Percentiles rank a stretch among this genome's conserved stretches.
Conservation (phyloP, 176 grass and related monocot species). For the Rhynchospora tenuis region DNA sequence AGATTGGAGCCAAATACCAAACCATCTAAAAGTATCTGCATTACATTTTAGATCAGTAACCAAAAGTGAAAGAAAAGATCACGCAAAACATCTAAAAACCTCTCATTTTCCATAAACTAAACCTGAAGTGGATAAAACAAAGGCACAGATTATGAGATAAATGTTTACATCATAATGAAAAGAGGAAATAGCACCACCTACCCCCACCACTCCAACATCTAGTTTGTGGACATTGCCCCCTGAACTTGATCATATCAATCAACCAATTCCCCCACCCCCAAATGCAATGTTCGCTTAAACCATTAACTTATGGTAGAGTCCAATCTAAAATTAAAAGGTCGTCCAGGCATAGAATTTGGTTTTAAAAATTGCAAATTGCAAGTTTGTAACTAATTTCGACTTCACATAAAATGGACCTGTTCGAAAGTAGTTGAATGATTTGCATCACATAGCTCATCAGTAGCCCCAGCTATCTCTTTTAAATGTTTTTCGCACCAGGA, state of each 20-base stretch:
- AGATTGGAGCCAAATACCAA: slow-evolving; percentile 54
- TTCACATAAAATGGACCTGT: slow-evolving; percentile 38
- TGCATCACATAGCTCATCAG: slow-evolving; percentile 56
- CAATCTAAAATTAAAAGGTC: not conserved
- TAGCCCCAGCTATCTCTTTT: slow-evolving; percentile 22
- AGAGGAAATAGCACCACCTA: not conserved
- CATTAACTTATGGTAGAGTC: not conserved
- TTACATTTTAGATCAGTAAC: slow-evolving; percentile 10
- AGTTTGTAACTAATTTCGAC: not conserved
- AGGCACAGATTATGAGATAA: not conserved
- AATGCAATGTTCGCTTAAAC: not conserved
- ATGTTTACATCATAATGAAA: not conserved
- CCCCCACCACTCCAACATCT: not conserved
- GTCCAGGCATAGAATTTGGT: not conserved
- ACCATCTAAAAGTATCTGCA: slow-evolving; percentile 64
- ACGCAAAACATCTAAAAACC: slow-evolving; percentile 21
- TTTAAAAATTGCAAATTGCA: not conserved
- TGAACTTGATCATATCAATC: too few species aligned
- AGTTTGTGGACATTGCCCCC: not conserved
- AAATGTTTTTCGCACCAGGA: slow-evolving; percentile 79
- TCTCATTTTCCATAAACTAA: not conserved
- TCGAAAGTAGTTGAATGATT: slow-evolving; percentile 47
- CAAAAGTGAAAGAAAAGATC: slow-evolving; percentile 18
- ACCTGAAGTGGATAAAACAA: not conserved
- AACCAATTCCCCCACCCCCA: not conserved